Evolutionary conservation across 495 filamentous ascomycete species (phyloP).

Genomic region (Cercophora sp.): DNA sequence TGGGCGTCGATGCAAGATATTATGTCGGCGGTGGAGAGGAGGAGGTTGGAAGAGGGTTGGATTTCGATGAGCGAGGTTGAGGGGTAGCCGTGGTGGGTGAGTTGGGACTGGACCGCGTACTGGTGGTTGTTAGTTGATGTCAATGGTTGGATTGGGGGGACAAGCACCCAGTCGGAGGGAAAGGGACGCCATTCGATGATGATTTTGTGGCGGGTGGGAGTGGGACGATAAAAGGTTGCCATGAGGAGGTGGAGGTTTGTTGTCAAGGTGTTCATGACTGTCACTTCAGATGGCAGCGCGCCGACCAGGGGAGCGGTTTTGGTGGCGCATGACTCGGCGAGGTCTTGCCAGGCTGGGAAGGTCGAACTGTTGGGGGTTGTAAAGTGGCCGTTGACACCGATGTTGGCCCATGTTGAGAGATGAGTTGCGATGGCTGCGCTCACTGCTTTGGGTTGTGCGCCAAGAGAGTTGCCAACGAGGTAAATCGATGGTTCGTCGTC

Average conservation of each 20-base stretch:
- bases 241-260: conserved; percentile 85
- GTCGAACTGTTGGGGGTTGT: conserved; percentile 64
- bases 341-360: conserved; percentile 70
- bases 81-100: conserved; percentile 66
- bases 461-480: conserved; percentile 89
- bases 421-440: conserved; percentile 65
- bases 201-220: conserved; percentile 69
- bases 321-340: conserved; percentile 66
- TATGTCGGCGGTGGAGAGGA: conserved; percentile 66
- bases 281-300: conserved; percentile 67
- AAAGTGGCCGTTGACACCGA: conserved; percentile 89
- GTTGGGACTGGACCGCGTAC: conserved; percentile 87
- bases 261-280: conserved; percentile 86
- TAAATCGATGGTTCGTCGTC: conserved; percentile 61
- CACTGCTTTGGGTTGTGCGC: conserved; percentile 72
- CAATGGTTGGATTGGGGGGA: neutral
- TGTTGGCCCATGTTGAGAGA: conserved; percentile 77
- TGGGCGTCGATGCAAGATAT: conserved; percentile 74
- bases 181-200: conserved; percentile 90
- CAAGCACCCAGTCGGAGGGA: conserved; percentile 72
- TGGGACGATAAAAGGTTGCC: conserved; percentile 82
- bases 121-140: conserved; percentile 25
- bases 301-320: conserved; percentile 78
- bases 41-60: conserved; percentile 41
- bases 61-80: conserved; percentile 68